These are phyloP conservation scores for Cutaneotrichosporon dermatis DNA, from an alignment of 1,284 basidiomycete species.

Conservation along the genomic window DNA sequence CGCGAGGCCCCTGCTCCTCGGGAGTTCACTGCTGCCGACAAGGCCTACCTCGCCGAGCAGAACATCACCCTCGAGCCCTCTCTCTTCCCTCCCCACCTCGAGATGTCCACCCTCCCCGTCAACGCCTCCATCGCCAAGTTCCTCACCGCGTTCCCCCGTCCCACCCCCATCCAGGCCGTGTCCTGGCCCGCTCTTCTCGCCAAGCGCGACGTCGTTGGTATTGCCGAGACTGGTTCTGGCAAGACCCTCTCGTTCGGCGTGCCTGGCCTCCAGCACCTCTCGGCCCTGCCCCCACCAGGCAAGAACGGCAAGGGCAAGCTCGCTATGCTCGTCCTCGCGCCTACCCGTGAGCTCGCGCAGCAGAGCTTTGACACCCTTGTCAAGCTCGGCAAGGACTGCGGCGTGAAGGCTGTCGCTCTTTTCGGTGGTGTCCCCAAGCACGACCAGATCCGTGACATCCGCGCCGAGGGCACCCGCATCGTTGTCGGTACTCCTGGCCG, in stretches of 20 bases:
- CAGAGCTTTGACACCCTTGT: slow-evolving; percentile 86
- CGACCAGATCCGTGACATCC: slow-evolving; percentile 64
- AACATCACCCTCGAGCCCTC: slow-evolving; percentile 65
- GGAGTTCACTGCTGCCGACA: slow-evolving; percentile 51
- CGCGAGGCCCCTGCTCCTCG: slow-evolving; percentile 21
- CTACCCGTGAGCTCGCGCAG: slow-evolving; percentile 89
- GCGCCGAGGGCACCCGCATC: slow-evolving; percentile 62
- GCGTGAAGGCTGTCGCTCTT: slow-evolving; percentile 77
- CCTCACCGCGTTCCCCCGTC: slow-evolving; percentile 72
- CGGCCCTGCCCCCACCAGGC: slow-evolving; percentile 19
- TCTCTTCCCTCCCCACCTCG: slow-evolving; percentile 64
- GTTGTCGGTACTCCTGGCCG: slow-evolving; percentile 94
- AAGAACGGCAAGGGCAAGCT: slow-evolving; percentile 51
- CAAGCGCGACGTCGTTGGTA: slow-evolving; percentile 85
- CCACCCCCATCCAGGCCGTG: slow-evolving; percentile 93
- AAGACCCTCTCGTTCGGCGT: slow-evolving; percentile 98
- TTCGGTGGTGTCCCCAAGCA: slow-evolving; percentile 90
- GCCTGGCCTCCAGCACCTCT: slow-evolving; percentile 63
- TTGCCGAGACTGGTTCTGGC: slow-evolving; percentile 95
- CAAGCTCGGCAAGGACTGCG: slow-evolving; percentile 69
- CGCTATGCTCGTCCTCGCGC: slow-evolving; percentile 80
- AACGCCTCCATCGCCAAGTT: slow-evolving; percentile 60
- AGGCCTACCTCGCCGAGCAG: slow-evolving; percentile 66
- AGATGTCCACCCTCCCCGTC: slow-evolving; percentile 67
- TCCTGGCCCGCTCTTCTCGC: slow-evolving; percentile 86